These are phyloP conservation scores for Blastobotrys proliferans DNA, from an alignment of 1,139 yeast genomes.

Conservation along the genomic window DNA sequence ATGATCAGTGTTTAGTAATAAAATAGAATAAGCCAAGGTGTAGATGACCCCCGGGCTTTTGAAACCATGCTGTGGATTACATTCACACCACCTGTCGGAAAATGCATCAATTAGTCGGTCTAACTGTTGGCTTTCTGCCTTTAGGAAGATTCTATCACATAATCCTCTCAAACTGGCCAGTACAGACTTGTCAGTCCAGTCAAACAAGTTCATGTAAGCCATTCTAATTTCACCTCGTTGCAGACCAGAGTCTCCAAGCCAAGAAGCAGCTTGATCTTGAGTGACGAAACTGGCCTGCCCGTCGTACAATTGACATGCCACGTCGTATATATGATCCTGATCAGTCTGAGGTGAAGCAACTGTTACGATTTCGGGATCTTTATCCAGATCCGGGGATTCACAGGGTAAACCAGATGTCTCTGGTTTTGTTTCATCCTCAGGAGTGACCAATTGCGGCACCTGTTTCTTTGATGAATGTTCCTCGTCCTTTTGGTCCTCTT, in stretches of 20 bases:
- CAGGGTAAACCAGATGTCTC: too few species aligned
- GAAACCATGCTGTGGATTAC: slow-evolving; percentile 45
- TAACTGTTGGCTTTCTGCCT: slow-evolving; percentile 81
- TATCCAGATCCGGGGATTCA: slow-evolving; percentile 8
- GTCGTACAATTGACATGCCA: slow-evolving; percentile 20
- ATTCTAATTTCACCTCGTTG: slow-evolving; percentile 25
- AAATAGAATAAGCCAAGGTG: slow-evolving; percentile 66
- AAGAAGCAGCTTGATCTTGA: slow-evolving; percentile 28
- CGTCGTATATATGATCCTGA: neutral
- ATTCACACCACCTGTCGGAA: slow-evolving; percentile 61
- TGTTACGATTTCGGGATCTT: slow-evolving; percentile 6
- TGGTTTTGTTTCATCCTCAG: neutral
- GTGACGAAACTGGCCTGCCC: slow-evolving; percentile 20
- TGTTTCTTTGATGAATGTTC: neutral
- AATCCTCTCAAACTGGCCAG: slow-evolving; percentile 54
- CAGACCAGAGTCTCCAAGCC: slow-evolving; percentile 30
- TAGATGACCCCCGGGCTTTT: slow-evolving; percentile 62
- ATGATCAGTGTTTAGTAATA: slow-evolving; percentile 55
- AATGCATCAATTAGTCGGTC: slow-evolving; percentile 70
- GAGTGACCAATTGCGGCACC: neutral
- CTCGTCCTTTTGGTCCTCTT: neutral
- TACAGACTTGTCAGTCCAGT: slow-evolving; percentile 31
- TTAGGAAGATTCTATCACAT: slow-evolving; percentile 63
- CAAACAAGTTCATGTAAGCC: slow-evolving; percentile 31
- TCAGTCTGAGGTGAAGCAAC: slow-evolving; percentile 3